Percentiles rank a stretch among this genome's conserved stretches.
Conservation (phyloP, 2,329 filamentous ascomycete species). For the Waltergamsia citrina region DNA sequence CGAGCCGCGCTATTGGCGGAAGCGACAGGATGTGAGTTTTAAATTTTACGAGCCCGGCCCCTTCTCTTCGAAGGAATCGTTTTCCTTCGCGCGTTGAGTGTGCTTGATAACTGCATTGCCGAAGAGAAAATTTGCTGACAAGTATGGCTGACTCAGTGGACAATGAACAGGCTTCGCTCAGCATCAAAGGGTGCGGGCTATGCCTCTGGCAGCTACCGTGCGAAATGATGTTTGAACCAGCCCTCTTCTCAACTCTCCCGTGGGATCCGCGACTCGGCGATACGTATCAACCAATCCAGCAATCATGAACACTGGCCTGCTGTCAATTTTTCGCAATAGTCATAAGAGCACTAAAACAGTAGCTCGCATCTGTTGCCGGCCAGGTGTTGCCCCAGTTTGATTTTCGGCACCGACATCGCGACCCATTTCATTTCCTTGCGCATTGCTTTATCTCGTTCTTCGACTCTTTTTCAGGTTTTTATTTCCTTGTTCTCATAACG, state of each 20-base stretch:
- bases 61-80: constrained; percentile 61
- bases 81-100: constrained; percentile 77
- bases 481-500: constrained; percentile 24
- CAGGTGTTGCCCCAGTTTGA: no score
- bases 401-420: not conserved
- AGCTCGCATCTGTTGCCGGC: no score
- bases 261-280: constrained; percentile 5
- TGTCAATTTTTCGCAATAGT: no score
- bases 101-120: constrained; percentile 64
- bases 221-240: constrained; percentile 19
- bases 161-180: constrained; percentile 78
- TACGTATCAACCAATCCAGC: no score
- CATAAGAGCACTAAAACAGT: no score
- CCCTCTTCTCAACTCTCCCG: constrained; percentile 6
- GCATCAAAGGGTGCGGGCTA: constrained; percentile 59
- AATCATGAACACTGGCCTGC: no score
- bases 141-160: constrained; percentile 76
- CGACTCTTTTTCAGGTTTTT: constrained; percentile 20
- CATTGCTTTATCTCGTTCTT: constrained; percentile 33
- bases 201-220: constrained; percentile 28
- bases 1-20: constrained; percentile 66
- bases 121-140: constrained; percentile 63
- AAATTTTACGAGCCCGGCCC: constrained; percentile 18
- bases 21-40: constrained; percentile 97
- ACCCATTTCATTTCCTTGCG: constrained; percentile 15